phyloP scores from a whole-genome alignment of 805 yeast genomes.

The Yarrowia phangngaensis region DNA sequence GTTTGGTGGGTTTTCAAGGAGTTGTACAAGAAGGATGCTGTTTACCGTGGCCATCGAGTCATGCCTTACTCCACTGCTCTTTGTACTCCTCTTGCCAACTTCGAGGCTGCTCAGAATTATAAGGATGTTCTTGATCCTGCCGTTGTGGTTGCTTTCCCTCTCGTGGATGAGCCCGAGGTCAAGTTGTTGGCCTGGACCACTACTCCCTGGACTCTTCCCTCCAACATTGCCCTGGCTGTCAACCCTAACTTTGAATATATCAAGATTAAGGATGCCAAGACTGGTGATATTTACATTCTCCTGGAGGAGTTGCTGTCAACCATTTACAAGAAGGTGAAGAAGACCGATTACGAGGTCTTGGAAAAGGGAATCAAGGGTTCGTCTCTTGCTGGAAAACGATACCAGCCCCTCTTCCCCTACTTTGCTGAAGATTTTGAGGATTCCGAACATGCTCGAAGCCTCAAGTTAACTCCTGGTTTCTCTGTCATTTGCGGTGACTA shows the following conservation, averaged over 20 bases:
- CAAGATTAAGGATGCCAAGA: conserved; percentile 86
- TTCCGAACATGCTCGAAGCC: conserved; percentile 23
- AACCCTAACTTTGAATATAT: conserved; percentile 87
- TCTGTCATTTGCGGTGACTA: conserved; percentile 76
- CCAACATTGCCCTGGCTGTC: conserved; percentile 87
- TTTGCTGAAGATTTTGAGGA: conserved; percentile 72
- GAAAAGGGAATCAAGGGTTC: conserved; percentile 70
- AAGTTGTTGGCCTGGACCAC: conserved; percentile 97
- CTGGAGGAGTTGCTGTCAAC: conserved; percentile 78
- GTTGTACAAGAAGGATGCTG: conserved; percentile 77
- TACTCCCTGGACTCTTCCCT: conserved; percentile 98
- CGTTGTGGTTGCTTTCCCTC: conserved; percentile 83
- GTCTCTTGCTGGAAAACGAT: conserved; percentile 72
- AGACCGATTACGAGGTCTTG: conserved; percentile 78
- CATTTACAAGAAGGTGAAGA: conserved; percentile 89
- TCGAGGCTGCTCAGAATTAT: conserved; percentile 97
- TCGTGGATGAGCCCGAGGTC: conserved; percentile 75
- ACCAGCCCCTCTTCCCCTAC: conserved; percentile 79
- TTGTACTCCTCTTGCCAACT: conserved; percentile 93
- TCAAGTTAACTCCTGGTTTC: conserved; percentile 52
- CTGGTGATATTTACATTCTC: conserved; percentile 74
- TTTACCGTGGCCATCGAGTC: conserved; percentile 91
- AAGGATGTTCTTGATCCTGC: conserved; percentile 98
- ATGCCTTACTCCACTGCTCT: conserved; percentile 99
- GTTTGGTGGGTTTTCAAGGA: conserved; percentile 98